Conservation (phyloP, 1,139 yeast genomes). For the Sugiyamaella novakii region DNA sequence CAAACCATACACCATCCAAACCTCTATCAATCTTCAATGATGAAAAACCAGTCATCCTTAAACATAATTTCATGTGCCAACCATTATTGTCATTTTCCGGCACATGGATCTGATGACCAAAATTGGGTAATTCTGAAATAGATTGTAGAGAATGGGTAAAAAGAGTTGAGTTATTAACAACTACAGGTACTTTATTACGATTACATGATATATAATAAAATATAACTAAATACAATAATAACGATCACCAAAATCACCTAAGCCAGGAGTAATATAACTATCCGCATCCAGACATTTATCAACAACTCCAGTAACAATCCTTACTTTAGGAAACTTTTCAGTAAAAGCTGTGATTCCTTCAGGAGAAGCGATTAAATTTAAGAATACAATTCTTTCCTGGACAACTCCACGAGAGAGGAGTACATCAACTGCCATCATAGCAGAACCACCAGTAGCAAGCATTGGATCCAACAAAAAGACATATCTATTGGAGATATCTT, state of each 20-base stretch:
- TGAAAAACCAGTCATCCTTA: constrained; percentile 29
- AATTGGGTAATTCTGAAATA: constrained; percentile 25
- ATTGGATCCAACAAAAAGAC: constrained; percentile 93
- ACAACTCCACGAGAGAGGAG: constrained; percentile 82
- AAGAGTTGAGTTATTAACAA: too few relatives aligned
- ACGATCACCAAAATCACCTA: constrained; percentile 98
- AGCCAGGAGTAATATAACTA: constrained; percentile 87
- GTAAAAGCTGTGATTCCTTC: constrained; percentile 86
- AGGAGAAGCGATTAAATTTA: constrained; percentile 90
- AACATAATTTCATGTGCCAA: constrained; percentile 23
- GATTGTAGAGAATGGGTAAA: too few relatives aligned
- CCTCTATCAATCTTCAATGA: constrained; percentile 18
- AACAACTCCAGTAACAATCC: constrained; percentile 89
- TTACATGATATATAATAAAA: not conserved
- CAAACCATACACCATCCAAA: not conserved
- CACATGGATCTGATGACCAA: constrained; percentile 22
- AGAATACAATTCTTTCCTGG: constrained; percentile 80
- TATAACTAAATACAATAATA: constrained; percentile 72
- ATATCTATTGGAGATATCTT: constrained; percentile 81
- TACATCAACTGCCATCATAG: constrained; percentile 95
- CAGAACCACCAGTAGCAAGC: constrained; percentile 98
- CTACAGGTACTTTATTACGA: not conserved
- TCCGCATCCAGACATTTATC: constrained; percentile 83
- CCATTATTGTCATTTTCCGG: constrained; percentile 22
- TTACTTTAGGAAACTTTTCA: constrained; percentile 76